Conservation (phyloP, 2,329 filamentous ascomycete species). For the Metarhizium anisopliae region DNA sequence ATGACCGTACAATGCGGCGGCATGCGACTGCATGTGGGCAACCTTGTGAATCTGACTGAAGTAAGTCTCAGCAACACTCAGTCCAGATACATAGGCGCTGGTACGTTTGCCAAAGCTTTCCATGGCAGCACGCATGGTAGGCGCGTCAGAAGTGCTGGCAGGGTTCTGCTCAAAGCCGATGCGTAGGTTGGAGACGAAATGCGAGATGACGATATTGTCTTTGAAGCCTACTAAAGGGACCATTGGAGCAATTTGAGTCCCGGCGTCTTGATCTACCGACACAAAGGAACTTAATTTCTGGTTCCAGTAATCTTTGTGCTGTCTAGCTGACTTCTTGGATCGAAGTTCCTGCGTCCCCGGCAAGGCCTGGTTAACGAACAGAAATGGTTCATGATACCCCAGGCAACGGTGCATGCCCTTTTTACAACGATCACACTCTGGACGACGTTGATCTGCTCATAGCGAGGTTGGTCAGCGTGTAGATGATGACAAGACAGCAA, state of each 20-base stretch:
- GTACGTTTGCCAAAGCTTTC: constrained; percentile 3
- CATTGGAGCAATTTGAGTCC: background rate
- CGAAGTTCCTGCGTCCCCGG: constrained; percentile 5
- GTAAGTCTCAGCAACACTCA: constrained; percentile 7
- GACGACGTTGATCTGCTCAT: constrained; percentile 2
- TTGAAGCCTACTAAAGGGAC: constrained; percentile 5
- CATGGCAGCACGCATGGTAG: constrained; percentile 7
- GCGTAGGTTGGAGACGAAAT: constrained; percentile 4
- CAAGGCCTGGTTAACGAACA: constrained; percentile 6
- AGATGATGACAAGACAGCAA: background rate
- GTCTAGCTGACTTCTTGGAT: constrained; percentile 6
- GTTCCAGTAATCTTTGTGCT: constrained; percentile 5
- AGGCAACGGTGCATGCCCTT: constrained; percentile 5
- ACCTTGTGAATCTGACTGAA: constrained; percentile 8
- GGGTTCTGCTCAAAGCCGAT: constrained; percentile 1
- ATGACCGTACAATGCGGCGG: constrained; percentile 5
- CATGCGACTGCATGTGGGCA: constrained; percentile 3
- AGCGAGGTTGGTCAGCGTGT: background rate
- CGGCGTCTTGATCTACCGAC: background rate
- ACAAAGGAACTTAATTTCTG: background rate
- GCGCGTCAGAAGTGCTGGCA: constrained; percentile 3
- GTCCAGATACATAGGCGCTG: constrained; percentile 7
- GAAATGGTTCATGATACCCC: constrained; percentile 5
- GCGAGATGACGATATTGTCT: constrained; percentile 7
- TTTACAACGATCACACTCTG: constrained; percentile 4